Conservation (phyloP, 805 yeast species). For the Yarrowia yakushimensis region DNA sequence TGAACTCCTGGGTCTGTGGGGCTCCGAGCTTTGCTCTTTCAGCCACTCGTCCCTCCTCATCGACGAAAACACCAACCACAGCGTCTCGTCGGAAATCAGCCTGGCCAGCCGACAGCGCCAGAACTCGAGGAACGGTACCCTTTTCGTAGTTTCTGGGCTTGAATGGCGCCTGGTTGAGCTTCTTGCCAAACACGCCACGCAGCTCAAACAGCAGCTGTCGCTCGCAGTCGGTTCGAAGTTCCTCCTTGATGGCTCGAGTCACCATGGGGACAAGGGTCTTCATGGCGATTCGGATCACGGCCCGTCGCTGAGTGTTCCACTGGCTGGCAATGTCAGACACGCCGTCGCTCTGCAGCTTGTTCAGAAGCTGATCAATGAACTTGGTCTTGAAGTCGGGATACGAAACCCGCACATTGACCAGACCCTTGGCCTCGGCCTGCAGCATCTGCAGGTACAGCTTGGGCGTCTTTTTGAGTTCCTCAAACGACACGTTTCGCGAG, state of each 20-base stretch:
- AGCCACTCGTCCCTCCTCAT: constrained; percentile 73
- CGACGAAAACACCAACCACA: constrained; percentile 72
- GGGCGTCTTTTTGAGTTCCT: constrained; percentile 71
- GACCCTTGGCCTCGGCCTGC: constrained; percentile 81
- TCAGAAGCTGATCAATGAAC: constrained; percentile 42
- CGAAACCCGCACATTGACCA: constrained; percentile 61
- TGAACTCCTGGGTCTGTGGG: constrained; percentile 64
- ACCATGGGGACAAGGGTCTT: constrained; percentile 64
- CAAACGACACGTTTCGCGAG: constrained; percentile 74
- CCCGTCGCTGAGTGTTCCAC: constrained; percentile 78
- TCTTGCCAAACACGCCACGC: constrained; percentile 63
- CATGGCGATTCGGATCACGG: constrained; percentile 63
- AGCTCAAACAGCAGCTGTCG: constrained; percentile 63
- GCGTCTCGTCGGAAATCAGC: constrained; percentile 82
- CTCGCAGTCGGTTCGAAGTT: constrained; percentile 71
- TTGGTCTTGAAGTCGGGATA: constrained; percentile 45
- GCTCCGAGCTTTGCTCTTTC: constrained; percentile 77
- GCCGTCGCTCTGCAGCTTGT: constrained; percentile 43
- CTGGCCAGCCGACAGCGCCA: constrained; percentile 80
- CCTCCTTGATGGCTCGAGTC: constrained; percentile 75
- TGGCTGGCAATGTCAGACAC: constrained; percentile 64
- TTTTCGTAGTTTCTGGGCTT: constrained; percentile 71
- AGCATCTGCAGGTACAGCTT: constrained; percentile 84
- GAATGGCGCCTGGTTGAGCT: constrained; percentile 90
- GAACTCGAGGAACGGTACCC: constrained; percentile 81